Evolutionary conservation across 306 rosid genomes (phyloP).

Genomic region (Sphenostylis stenocarpa): DNA sequence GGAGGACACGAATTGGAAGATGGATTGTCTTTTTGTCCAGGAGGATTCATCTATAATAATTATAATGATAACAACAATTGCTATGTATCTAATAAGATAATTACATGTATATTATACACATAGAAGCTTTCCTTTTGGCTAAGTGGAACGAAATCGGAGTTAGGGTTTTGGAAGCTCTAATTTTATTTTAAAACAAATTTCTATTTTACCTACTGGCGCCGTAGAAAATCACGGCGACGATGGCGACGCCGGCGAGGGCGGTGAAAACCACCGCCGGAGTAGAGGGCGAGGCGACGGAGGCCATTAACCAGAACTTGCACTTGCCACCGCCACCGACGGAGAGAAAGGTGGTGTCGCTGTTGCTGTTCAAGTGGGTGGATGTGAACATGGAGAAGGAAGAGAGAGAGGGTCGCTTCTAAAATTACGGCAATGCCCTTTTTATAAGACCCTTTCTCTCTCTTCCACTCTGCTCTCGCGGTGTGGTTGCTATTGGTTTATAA

Average conservation of each 20-base stretch:
- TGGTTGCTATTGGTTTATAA: not conserved
- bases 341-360: constrained; percentile 43
- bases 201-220: constrained; percentile 70
- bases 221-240: constrained; percentile 67
- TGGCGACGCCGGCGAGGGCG: constrained; percentile 72
- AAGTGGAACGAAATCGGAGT: constrained; percentile 33
- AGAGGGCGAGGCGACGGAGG: constrained; percentile 45
- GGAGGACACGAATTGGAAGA: constrained; percentile 62
- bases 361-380: constrained; percentile 37
- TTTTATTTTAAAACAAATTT: not conserved
- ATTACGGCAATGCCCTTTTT: constrained; percentile 43
- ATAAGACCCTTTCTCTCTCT: not conserved
- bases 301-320: constrained; percentile 38
- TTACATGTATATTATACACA: not conserved
- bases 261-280: constrained; percentile 61
- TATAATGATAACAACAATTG: not conserved
- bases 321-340: constrained; percentile 51
- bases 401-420: not conserved
- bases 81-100: constrained; percentile 9
- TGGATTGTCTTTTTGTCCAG: constrained; percentile 73
- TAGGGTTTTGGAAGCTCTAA: constrained; percentile 33
- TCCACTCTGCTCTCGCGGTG: not conserved
- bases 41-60: constrained; percentile 76
- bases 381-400: constrained; percentile 52
- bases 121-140: not conserved